phyloP scores from a whole-genome alignment of 352 stramenopile genomes.

The Proteromonas lacertae region DNA sequence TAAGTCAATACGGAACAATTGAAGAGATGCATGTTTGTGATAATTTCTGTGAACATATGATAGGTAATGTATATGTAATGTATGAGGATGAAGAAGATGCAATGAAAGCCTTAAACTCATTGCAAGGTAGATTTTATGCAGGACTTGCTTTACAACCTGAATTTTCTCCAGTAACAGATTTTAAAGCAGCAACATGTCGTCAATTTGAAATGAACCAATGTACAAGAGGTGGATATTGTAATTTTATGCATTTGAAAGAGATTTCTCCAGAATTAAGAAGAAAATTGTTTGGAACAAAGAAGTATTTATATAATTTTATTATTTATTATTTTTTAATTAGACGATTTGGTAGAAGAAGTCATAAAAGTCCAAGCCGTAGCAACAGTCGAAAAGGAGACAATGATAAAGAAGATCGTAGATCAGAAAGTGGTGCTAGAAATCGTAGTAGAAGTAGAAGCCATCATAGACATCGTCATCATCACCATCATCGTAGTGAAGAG shows the following conservation, averaged over 20 bases:
- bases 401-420: neutral
- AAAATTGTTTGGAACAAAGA: conserved; percentile 40
- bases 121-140: conserved; percentile 87
- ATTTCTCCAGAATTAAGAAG: conserved; percentile 33
- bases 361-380: neutral
- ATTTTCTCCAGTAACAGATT: conserved; percentile 93
- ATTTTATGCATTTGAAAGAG: conserved; percentile 95
- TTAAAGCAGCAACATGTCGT: conserved; percentile 75
- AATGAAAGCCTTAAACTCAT: conserved; percentile 58
- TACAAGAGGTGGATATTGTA: conserved; percentile 84
- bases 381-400: neutral
- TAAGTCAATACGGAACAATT: conserved; percentile 87
- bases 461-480: neutral
- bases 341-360: neutral
- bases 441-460: neutral
- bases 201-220: conserved; percentile 93
- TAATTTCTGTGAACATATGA: conserved; percentile 94
- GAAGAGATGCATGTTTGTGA: conserved; percentile 95
- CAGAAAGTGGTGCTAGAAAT: neutral
- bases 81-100: conserved; percentile 92
- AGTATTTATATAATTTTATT: conserved; percentile 4
- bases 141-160: conserved; percentile 70
- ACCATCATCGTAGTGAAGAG: neutral
- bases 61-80: conserved; percentile 98
- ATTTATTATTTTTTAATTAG: too few relatives aligned